These are phyloP conservation scores for Colletotrichum spaethianum DNA, from an alignment of 2,329 filamentous ascomycete genomes.

Conservation along the genomic window DNA sequence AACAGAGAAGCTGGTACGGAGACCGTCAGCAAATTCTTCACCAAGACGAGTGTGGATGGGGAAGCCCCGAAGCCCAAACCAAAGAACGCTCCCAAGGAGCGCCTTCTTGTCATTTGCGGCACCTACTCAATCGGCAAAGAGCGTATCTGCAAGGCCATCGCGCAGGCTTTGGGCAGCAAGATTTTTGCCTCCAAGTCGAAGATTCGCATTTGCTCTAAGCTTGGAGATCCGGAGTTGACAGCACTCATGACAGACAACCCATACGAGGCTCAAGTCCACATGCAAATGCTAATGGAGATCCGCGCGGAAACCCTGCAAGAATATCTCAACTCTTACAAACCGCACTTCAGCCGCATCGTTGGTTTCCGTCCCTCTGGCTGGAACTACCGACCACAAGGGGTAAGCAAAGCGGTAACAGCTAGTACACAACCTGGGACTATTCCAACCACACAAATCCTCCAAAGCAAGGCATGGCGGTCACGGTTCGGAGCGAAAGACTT, in stretches of 20 bases:
- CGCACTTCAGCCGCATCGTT: slow-evolving; percentile 87
- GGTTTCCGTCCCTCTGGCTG: slow-evolving; percentile 95
- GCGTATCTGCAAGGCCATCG: slow-evolving; percentile 93
- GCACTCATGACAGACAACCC: slow-evolving; percentile 85
- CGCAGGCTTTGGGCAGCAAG: slow-evolving; percentile 85
- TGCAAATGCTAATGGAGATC: slow-evolving; percentile 97
- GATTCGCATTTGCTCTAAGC: slow-evolving; percentile 84
- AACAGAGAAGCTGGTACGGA: slow-evolving; percentile 58
- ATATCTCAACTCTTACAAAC: slow-evolving; percentile 85
- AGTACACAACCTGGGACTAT: slow-evolving; percentile 65
- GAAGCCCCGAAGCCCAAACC: slow-evolving; percentile 48
- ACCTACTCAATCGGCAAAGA: slow-evolving; percentile 99
- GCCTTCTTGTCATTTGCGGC: slow-evolving; percentile 91
- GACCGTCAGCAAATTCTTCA: slow-evolving; percentile 68
- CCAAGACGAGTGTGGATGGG: slow-evolving; percentile 51
- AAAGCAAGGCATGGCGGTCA: slow-evolving; percentile 80
- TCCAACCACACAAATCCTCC: slow-evolving; percentile 65
- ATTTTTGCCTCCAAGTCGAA: slow-evolving; percentile 91
- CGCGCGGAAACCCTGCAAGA: slow-evolving; percentile 91
- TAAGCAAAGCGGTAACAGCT: slow-evolving; percentile 65
- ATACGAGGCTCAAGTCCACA: slow-evolving; percentile 91
- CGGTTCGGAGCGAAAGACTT: slow-evolving; percentile 81
- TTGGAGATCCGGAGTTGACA: slow-evolving; percentile 88
- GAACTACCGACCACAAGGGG: slow-evolving; percentile 84
- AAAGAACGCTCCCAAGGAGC: slow-evolving; percentile 57